Evolutionary conservation across 2,329 filamentous ascomycete genomes (phyloP).

Genomic region (Fusarium sp.): DNA sequence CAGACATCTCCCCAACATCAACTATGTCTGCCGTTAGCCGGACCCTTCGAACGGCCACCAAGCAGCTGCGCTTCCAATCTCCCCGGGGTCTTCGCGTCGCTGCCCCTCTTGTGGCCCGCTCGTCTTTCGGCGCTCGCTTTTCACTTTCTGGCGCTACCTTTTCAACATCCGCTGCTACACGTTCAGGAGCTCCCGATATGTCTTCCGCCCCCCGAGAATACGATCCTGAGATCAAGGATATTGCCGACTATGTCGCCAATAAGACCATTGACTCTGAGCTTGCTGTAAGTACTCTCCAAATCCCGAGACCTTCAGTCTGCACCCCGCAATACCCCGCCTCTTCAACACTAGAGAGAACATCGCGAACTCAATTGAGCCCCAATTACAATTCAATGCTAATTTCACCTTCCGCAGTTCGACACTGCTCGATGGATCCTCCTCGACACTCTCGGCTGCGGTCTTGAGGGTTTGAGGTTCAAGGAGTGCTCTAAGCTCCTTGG

Average conservation of each 20-base stretch:
- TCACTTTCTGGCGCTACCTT: slow-evolving; percentile 56
- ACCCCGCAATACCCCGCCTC: slow-evolving; percentile 42
- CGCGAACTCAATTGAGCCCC: slow-evolving; percentile 7
- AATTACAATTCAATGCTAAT: slow-evolving; percentile 20
- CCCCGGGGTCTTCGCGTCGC: slow-evolving; percentile 51
- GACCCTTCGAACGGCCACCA: slow-evolving; percentile 65
- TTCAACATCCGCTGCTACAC: slow-evolving; percentile 61
- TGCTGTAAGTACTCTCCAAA: slow-evolving; percentile 72
- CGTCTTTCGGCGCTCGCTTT: slow-evolving; percentile 49
- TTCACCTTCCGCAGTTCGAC: slow-evolving; percentile 74
- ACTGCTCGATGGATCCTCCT: slow-evolving; percentile 97
- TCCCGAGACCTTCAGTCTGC: slow-evolving; percentile 15
- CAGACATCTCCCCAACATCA: slow-evolving; percentile 17
- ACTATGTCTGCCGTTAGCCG: slow-evolving; percentile 67
- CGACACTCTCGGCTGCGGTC: slow-evolving; percentile 95
- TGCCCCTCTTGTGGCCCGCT: slow-evolving; percentile 52
- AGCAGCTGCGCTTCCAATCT: slow-evolving; percentile 63
- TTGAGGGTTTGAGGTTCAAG: slow-evolving; percentile 94
- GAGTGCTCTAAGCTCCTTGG: slow-evolving; percentile 96
- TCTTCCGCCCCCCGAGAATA: slow-evolving; percentile 71
- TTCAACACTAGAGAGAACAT: slow-evolving; percentile 16
- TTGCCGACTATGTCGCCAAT: slow-evolving; percentile 94
- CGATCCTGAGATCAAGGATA: slow-evolving; percentile 93
- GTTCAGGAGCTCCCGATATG: slow-evolving; percentile 63
- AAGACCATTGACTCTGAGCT: slow-evolving; percentile 91